These are phyloP conservation scores for Trichosanthes truncata DNA, from an alignment of 306 rosid species.

Conservation along the genomic window DNA sequence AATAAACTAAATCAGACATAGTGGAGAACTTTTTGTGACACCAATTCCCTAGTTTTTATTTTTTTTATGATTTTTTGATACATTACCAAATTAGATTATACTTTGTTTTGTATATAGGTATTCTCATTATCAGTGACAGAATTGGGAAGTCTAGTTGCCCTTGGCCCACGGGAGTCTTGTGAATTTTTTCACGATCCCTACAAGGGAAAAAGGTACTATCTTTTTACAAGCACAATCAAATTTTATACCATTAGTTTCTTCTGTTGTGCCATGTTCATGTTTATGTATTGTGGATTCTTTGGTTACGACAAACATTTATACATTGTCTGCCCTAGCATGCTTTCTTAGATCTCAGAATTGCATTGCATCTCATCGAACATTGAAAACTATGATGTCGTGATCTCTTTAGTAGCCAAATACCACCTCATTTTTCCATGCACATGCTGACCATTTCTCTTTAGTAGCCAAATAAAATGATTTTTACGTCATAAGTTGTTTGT, in stretches of 20 bases:
- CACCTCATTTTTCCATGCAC: not conserved
- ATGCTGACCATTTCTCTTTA: not conserved
- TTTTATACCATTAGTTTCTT: not conserved
- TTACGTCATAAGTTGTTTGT: not conserved
- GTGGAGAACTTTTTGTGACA: not conserved
- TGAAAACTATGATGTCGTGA: not conserved
- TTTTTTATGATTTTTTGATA: not conserved
- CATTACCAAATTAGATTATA: not conserved
- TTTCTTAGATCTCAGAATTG: not conserved
- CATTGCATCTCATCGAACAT: not conserved
- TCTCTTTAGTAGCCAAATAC: not conserved
- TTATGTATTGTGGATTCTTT: not conserved
- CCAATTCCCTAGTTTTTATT: not conserved
- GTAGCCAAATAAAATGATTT: not conserved
- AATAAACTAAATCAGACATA: not conserved
- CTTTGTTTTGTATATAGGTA: slow-evolving; percentile 43
- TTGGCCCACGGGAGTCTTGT: slow-evolving; percentile 53
- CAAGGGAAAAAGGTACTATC: slow-evolving; percentile 59
- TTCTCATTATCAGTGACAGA: slow-evolving; percentile 74
- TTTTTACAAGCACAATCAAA: not conserved
- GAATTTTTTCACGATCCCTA: slow-evolving; percentile 70
- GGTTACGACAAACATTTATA: not conserved
- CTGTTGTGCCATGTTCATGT: not conserved
- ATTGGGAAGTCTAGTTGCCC: slow-evolving; percentile 69
- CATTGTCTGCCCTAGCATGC: not conserved